Evolutionary conservation across 208 protist species (phyloP).

Genomic region (Angomonas deanei): DNA sequence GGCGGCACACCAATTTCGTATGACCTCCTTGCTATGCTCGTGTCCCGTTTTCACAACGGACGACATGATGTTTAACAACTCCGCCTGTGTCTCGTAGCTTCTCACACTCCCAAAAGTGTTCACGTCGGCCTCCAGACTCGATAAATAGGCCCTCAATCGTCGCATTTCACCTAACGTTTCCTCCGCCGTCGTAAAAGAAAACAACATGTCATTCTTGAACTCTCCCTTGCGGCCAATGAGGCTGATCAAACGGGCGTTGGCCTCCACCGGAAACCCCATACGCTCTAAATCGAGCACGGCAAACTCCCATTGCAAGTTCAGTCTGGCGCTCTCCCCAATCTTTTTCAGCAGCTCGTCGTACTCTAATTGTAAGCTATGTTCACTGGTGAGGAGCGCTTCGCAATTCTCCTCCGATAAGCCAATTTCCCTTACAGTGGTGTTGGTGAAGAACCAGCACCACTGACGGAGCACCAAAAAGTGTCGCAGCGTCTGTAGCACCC

Average conservation of each 20-base stretch:
- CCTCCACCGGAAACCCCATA: not conserved
- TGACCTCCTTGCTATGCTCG: not conserved
- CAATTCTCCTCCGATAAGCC: conserved; percentile 17
- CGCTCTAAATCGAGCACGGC: not conserved
- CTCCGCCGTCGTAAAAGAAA: not conserved
- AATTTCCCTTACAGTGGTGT: conserved; percentile 30
- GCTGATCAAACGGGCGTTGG: not conserved
- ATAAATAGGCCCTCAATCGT: not conserved
- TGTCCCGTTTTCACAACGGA: not conserved
- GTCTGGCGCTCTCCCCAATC: not conserved
- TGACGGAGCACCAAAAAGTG: conserved; percentile 23
- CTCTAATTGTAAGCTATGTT: conserved; percentile 21
- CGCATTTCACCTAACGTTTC: not conserved
- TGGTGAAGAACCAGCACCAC: conserved; percentile 36
- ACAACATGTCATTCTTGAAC: not conserved
- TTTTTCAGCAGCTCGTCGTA: conserved; percentile 14
- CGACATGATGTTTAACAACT: not conserved
- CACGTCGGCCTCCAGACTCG: not conserved
- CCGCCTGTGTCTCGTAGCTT: not conserved
- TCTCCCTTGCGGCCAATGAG: not conserved
- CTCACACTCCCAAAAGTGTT: not conserved
- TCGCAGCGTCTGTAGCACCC: conserved; percentile 14
- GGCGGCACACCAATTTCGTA: not conserved
- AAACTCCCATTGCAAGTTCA: conserved; percentile 16
- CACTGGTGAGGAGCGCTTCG: conserved; percentile 12